phyloP scores from a whole-genome alignment of 2,329 filamentous ascomycete species.

The Taxawa tesnikishii region DNA sequence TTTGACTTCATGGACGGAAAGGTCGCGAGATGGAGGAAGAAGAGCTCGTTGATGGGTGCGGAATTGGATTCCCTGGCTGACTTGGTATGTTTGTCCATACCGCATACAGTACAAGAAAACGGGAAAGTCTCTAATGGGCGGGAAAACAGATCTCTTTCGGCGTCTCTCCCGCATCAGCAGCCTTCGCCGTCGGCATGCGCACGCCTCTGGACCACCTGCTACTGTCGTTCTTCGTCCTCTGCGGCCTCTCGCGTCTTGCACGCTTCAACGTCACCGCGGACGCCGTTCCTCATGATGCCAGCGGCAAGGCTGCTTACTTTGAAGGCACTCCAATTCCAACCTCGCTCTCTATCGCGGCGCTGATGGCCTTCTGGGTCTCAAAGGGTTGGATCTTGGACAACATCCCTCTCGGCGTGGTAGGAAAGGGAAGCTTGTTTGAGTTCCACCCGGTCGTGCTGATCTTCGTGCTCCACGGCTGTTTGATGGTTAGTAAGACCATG shows the following conservation, averaged over 20 bases:
- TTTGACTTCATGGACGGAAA: slow-evolving; percentile 98
- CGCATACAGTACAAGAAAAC: too few relatives aligned
- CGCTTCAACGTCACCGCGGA: slow-evolving; percentile 95
- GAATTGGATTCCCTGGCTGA: slow-evolving; percentile 94
- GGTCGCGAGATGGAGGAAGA: slow-evolving; percentile 90
- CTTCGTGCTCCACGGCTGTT: slow-evolving; percentile 78
- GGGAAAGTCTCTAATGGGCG: too few relatives aligned
- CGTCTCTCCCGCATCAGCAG: slow-evolving; percentile 73
- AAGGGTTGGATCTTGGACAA: slow-evolving; percentile 67
- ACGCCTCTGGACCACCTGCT: slow-evolving; percentile 71
- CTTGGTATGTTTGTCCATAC: slow-evolving; percentile 47
- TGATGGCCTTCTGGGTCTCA: slow-evolving; percentile 85
- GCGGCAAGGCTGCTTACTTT: slow-evolving; percentile 88
- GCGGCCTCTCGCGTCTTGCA: slow-evolving; percentile 82
- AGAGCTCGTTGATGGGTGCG: slow-evolving; percentile 95
- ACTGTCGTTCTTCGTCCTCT: slow-evolving; percentile 84
- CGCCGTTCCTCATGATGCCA: slow-evolving; percentile 79
- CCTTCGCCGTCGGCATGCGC: slow-evolving; percentile 80
- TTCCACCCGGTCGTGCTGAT: slow-evolving; percentile 72
- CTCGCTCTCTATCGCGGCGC: slow-evolving; percentile 61
- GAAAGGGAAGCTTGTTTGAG: slow-evolving; percentile 57
- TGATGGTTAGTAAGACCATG: slow-evolving; percentile 92
- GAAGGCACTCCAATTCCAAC: slow-evolving; percentile 96
- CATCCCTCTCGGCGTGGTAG: slow-evolving; percentile 63
- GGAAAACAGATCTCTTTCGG: slow-evolving; percentile 83